phyloP scores from a whole-genome alignment of 768 basidiomycete species.

The Mycena maculata region DNA sequence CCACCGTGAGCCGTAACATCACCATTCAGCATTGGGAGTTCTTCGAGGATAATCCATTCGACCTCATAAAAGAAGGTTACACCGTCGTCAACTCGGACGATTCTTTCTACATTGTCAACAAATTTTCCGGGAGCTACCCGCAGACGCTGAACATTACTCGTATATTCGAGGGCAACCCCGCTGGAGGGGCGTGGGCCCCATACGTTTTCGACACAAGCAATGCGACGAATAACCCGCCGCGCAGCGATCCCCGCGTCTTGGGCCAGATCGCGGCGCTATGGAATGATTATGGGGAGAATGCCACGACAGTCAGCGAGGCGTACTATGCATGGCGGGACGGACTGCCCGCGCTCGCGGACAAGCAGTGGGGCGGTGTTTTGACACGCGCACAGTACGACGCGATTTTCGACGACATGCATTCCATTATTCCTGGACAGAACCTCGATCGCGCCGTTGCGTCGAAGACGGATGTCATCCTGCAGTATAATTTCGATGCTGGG shows the following conservation, averaged over 20 bases:
- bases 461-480: conserved; percentile 32
- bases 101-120: conserved; percentile 31
- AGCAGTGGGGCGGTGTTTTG: conserved; percentile 33
- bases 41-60: conserved; percentile 32
- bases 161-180: conserved; percentile 33
- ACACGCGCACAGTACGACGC: conserved; percentile 27
- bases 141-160: conserved; percentile 32
- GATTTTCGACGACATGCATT: conserved; percentile 27
- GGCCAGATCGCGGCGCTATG: conserved; percentile 33
- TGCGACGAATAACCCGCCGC: conserved; percentile 34
- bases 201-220: conserved; percentile 32
- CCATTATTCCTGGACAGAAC: conserved; percentile 32
- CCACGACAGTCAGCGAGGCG: conserved; percentile 30
- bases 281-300: conserved; percentile 35
- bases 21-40: conserved; percentile 37
- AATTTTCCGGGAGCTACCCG: conserved; percentile 33
- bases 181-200: conserved; percentile 31
- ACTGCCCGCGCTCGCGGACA: conserved; percentile 35
- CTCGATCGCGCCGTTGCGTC: conserved; percentile 31
- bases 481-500: conserved; percentile 15
- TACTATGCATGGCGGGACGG: conserved; percentile 34
- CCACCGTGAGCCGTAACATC: conserved; percentile 31
- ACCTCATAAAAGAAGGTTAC: conserved; percentile 23
- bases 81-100: conserved; percentile 32
- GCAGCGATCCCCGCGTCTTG: conserved; percentile 21